Base-by-base conservation (phyloP, 1,139 yeast genomes). In the Pichia sp. region DNA sequence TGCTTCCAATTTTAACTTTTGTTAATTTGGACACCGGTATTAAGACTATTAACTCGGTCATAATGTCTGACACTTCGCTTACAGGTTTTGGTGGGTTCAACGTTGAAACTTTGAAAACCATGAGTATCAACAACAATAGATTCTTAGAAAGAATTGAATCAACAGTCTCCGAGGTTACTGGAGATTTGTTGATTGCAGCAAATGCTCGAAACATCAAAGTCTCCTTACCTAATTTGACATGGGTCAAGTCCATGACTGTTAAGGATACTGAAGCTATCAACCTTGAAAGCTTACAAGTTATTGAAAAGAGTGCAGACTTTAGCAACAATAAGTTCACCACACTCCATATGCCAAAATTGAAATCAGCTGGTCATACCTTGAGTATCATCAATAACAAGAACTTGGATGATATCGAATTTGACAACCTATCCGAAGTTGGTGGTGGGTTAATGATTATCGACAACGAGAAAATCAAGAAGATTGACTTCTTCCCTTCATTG, bases 361-460 rank as follows among this genome's bases (percentile, higher is more conserved):
- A 72, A 53, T 65, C 70, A 10, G 74, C 85, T 47, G 92, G 90
- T 3, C 90, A 88, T 1, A 85, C 92, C 0, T 72, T 87, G 45
- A 80, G 86, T 59, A 70, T 87, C 29, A 76, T 79, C 50, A 79
- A 81, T 57, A 87, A 87, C 65, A 62, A 67, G 8, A 67, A 73
- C 16, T 70, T 86, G 54, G 65, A 64, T 5, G 68, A 69, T 8
- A 70, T 80, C 10, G 81, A 82, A 30, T 76, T 86, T 56, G 76
- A 80, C 7, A 62, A 69, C 8, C 71, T 85, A 8, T 70, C 74
- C 1, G 87, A 84, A 48, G 77, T 87, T 59, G 89, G 89, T 52
- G 95, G 95, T 31, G 95, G 93, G 0, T 73, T 87, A 58, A 82
- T 86, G 80, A 70, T 87, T 50, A 76, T 81, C 3, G 81, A 85